These are phyloP conservation scores for Fraxinus angustifolia DNA, from an alignment of 305 asterid species.

Conservation along the genomic window DNA sequence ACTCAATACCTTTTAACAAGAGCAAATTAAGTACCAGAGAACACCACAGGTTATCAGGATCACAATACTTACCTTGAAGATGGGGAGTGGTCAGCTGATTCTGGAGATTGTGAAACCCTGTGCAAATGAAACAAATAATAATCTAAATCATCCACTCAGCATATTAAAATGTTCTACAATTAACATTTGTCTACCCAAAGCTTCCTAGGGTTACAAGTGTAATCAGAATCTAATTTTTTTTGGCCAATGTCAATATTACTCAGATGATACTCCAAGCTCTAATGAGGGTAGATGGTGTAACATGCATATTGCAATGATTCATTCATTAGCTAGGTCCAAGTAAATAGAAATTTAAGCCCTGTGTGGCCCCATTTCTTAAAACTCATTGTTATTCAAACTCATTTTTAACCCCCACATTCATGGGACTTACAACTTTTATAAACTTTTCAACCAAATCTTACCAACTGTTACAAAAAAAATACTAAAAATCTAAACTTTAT, in stretches of 20 bases:
- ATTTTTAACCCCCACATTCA: background rate
- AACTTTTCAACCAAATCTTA: background rate
- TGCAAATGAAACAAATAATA: background rate
- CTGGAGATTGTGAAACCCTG: background rate
- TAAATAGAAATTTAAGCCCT: background rate
- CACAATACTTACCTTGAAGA: background rate
- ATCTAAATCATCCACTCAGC: background rate
- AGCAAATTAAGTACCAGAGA: background rate
- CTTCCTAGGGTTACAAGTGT: background rate
- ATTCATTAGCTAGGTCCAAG: slow-evolving; percentile 2
- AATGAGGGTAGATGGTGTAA: background rate
- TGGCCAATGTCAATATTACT: background rate
- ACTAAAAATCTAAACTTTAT: background rate
- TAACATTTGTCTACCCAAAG: background rate
- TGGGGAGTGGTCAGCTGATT: background rate
- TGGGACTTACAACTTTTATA: background rate
- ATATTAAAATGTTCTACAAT: background rate
- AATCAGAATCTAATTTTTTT: background rate
- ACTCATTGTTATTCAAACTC: background rate
- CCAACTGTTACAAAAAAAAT: background rate
- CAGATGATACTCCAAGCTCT: background rate
- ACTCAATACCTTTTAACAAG: background rate
- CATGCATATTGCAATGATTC: background rate
- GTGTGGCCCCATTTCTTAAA: background rate
- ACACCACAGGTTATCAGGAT: background rate